These are phyloP conservation scores for Reticulascus tulasneorum DNA, from an alignment of 2,329 filamentous ascomycete genomes.

Conservation along the genomic window DNA sequence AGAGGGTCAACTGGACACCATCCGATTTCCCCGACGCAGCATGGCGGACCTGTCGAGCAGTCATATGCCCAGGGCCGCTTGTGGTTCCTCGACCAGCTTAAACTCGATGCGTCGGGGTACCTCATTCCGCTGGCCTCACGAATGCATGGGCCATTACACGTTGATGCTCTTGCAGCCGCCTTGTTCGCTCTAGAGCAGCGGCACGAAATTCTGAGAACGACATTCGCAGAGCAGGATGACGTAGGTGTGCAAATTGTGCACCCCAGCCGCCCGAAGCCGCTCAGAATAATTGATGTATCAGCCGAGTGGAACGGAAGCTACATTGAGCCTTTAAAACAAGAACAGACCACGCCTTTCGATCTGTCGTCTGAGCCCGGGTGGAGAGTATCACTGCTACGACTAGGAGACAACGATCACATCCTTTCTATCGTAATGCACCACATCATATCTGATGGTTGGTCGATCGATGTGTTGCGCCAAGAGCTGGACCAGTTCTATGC, in stretches of 20 bases:
- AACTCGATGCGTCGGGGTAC: neutral
- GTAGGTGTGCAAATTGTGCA: neutral
- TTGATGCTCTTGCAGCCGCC: neutral
- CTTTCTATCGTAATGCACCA: constrained; percentile 4
- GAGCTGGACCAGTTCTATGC: neutral
- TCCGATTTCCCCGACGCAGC: neutral
- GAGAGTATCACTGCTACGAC: neutral
- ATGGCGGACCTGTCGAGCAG: neutral
- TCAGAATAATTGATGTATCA: neutral
- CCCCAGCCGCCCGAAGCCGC: neutral
- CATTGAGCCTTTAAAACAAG: neutral
- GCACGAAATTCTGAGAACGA: constrained; percentile 2
- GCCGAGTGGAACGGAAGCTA: too few relatives aligned
- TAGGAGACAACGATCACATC: neutral
- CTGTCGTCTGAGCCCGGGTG: neutral
- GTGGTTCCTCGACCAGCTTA: constrained; percentile 3
- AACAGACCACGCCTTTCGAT: neutral
- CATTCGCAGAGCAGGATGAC: neutral
- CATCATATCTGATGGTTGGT: constrained; percentile 2
- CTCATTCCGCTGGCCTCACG: neutral
- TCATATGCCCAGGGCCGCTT: constrained; percentile 2
- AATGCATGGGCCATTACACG: neutral
- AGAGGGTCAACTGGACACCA: too few relatives aligned
- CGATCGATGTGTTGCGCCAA: neutral
- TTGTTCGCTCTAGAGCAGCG: neutral